Evolutionary conservation across 1,139 yeast genomes (phyloP), one percentile per base, ranked within the genome.

Genomic region (Hyphopichia burtonii): DNA sequence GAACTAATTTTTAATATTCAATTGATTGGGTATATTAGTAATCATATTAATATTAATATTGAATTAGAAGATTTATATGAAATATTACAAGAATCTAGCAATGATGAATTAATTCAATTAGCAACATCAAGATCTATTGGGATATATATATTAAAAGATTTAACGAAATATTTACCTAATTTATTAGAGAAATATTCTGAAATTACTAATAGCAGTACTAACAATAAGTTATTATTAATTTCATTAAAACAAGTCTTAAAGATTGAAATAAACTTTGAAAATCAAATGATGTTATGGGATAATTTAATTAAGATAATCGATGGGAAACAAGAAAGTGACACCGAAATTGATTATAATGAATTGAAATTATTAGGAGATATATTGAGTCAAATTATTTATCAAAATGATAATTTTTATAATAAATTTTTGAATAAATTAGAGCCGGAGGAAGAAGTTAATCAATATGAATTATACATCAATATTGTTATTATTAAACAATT

Each of bases 71-170:
- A 65, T 9, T 64, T 76, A 40, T 56, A 68, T 39, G 45, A 51
- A 3, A 55, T 60, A n/a, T 51, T 69, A 37, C 50, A 50, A 10
- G 46, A 50, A 19, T 41, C 53, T 4, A 39, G 47, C 16, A 53
- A 51, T 37, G 75, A 76, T 37, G 78, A 71, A 15, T 58, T 60
- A 6, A 58, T 75, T 9, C 69, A 69, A 41, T 48, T 64, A 17
- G 77, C 78, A 6, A 71, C 83, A 1, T 77, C 86, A 0, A 70
- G 72, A 37, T 69, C 86, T 0, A 59, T 82, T 32, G 86, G 88
- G 1, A 68, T 74, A 12, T 56, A 78, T 23, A 68, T 75, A 7
- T 63, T 74, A 10, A 61, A 63, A 27, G 66, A 76, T 45, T 51
- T 71, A 7, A 52, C 56, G 1, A 49, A 47, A 3, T 67, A 73